These are phyloP conservation scores for Barbatosphaeria neglecta DNA, from an alignment of 495 filamentous ascomycete genomes.

Conservation along the genomic window DNA sequence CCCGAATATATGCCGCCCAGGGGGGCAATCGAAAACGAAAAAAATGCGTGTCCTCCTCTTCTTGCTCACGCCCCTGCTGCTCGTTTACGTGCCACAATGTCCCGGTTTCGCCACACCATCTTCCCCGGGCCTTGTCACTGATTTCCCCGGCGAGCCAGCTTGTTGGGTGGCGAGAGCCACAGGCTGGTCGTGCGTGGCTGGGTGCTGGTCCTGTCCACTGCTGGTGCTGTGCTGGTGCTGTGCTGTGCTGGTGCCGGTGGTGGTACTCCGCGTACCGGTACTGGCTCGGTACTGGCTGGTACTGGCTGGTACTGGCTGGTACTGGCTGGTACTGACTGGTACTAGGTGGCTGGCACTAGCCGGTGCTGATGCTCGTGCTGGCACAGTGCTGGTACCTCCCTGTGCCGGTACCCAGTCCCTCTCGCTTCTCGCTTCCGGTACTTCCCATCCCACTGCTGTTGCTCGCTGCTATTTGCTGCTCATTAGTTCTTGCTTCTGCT, in stretches of 20 bases:
- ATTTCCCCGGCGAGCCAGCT: background rate
- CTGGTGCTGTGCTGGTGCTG: background rate
- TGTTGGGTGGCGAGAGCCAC: background rate
- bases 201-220: background rate
- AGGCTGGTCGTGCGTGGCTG: background rate
- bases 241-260: no score
- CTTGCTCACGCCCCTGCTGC: background rate
- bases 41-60: constrained; percentile 7
- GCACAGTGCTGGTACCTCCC: no score
- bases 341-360: no score
- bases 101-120: constrained; percentile 20
- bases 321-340: no score
- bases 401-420: no score
- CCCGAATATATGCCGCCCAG: constrained; percentile 11
- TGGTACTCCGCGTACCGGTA: no score
- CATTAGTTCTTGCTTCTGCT: background rate
- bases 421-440: no score
- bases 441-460: background rate
- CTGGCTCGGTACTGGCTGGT: no score
- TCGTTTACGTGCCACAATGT: constrained; percentile 19
- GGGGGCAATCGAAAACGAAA: constrained; percentile 13
- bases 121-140: constrained; percentile 8
- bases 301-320: no score
- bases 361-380: no score
- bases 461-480: background rate